Evolutionary conservation across 2,329 filamentous ascomycete genomes (phyloP).

Genomic region (Chrysoporthe deuterocubensis): DNA sequence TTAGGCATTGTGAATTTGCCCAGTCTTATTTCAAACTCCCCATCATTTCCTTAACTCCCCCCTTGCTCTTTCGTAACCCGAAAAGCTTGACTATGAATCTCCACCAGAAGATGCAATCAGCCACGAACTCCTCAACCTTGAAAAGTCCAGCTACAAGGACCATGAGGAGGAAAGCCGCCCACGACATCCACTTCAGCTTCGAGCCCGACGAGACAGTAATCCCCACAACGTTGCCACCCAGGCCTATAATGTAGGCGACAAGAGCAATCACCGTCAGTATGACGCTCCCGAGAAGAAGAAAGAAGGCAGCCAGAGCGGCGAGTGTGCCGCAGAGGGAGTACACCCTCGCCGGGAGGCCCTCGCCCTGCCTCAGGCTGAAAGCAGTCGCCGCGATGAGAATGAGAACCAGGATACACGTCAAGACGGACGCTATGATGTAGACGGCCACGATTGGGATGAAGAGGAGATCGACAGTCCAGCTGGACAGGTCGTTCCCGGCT

Average conservation of each 20-base stretch:
- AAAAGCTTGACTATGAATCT: slow-evolving; percentile 8
- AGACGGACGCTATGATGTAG: slow-evolving; percentile 19
- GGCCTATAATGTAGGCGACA: slow-evolving; percentile 21
- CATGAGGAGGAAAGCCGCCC: slow-evolving; percentile 25
- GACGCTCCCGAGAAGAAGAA: slow-evolving; percentile 26
- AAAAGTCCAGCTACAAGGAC: slow-evolving; percentile 12
- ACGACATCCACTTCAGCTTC: slow-evolving; percentile 28
- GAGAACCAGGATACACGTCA: slow-evolving; percentile 23
- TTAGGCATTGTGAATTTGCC: background rate
- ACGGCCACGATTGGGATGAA: slow-evolving; percentile 29
- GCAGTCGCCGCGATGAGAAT: slow-evolving; percentile 18
- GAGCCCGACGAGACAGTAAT: slow-evolving; percentile 26
- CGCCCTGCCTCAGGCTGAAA: slow-evolving; percentile 5
- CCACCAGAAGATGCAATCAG: slow-evolving; percentile 20
- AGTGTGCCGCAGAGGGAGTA: slow-evolving; percentile 24
- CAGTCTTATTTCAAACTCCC: background rate
- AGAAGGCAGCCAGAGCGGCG: slow-evolving; percentile 22
- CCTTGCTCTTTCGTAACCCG: background rate
- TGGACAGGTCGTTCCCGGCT: slow-evolving; percentile 20
- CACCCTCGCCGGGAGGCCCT: slow-evolving; percentile 13
- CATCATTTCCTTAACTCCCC: slow-evolving; percentile 1
- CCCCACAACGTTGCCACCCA: slow-evolving; percentile 20
- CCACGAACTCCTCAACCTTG: slow-evolving; percentile 25
- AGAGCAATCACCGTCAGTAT: slow-evolving; percentile 24
- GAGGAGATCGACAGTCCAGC: slow-evolving; percentile 25